Evolutionary conservation across 176 grass and related monocot genomes (phyloP).

Genomic region (Tuctoria greenei): DNA sequence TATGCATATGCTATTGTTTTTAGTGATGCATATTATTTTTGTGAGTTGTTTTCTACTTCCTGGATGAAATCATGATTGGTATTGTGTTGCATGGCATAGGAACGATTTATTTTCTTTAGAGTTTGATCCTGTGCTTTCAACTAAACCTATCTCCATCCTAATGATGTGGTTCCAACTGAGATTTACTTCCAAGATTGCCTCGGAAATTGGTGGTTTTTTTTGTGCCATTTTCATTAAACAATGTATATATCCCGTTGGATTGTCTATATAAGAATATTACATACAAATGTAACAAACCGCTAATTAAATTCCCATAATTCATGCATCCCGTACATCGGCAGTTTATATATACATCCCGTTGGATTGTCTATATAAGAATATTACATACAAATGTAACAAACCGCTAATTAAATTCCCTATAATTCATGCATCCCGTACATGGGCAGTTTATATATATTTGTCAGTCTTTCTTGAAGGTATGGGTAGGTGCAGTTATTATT

Average conservation of each 20-base stretch:
- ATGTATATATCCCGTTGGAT: not conserved
- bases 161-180: too few relatives aligned
- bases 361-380: not conserved
- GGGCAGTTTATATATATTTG: not conserved
- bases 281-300: not conserved
- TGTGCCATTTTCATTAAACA: not conserved
- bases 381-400: not conserved
- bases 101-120: too few relatives aligned
- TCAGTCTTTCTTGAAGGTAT: not conserved
- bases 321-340: not conserved
- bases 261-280: not conserved
- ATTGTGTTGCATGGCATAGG: too few relatives aligned
- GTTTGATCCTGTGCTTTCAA: too few relatives aligned
- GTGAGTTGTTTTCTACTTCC: not conserved
- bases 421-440: too few relatives aligned
- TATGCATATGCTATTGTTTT: not conserved
- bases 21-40: not conserved
- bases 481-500: not conserved
- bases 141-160: too few relatives aligned
- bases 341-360: not conserved
- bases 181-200: too few relatives aligned
- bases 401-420: not conserved
- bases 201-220: not conserved
- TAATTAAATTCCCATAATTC: not conserved
- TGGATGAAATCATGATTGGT: not conserved